A percentile compares a stretch with the other conserved stretches of the same genome.
Conservation (phyloP, 169 alveolate genomes). For the Plasmodium relictum region DNA sequence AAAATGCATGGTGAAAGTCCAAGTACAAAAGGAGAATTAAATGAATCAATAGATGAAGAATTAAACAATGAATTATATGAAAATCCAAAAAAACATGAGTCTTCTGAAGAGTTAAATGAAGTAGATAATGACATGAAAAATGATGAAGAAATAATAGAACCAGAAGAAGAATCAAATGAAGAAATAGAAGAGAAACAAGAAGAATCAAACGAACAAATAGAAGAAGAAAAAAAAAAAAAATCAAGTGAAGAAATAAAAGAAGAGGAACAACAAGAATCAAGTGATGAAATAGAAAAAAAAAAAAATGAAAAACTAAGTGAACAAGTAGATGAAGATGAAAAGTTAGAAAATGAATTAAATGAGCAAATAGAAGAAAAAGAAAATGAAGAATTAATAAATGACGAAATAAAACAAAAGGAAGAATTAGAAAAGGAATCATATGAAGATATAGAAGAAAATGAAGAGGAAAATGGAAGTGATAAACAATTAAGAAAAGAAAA, state of each 20-base stretch:
- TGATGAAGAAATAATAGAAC: not conserved
- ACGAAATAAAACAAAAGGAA: not conserved
- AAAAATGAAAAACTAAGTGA: no score
- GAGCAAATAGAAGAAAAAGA: not conserved
- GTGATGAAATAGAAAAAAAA: no score
- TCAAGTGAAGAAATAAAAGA: not conserved
- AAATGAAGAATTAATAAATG: constrained; percentile 8
- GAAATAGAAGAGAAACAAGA: not conserved
- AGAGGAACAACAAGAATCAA: not conserved
- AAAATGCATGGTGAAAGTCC: not conserved
- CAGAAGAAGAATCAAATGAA: not conserved
- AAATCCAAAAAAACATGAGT: not conserved
- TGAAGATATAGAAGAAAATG: not conserved
- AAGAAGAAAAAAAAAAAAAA: no score
- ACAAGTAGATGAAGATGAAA: no score
- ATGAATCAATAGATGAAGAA: not conserved
- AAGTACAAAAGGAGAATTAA: not conserved
- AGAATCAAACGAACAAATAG: not conserved
- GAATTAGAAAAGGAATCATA: not conserved
- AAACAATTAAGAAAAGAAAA: not conserved
- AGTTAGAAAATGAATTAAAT: no score
- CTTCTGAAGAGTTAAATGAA: not conserved
- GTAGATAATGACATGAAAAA: not conserved
- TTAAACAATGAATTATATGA: not conserved
- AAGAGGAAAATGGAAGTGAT: not conserved